Evolutionary conservation across 306 rosid genomes (phyloP).

Genomic region (Gleditsia sinensis): DNA sequence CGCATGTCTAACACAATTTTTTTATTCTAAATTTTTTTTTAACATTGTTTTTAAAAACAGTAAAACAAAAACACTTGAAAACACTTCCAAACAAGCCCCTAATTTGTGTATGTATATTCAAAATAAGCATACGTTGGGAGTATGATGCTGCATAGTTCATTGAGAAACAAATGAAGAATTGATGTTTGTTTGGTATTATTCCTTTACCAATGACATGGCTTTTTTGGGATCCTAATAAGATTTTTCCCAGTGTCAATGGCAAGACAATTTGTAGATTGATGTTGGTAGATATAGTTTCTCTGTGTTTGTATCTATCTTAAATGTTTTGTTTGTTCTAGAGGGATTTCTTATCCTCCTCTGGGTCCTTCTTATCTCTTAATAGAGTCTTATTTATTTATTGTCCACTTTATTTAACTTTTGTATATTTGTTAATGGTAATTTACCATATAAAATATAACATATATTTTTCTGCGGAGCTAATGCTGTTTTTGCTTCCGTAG

Average conservation of each 20-base stretch:
- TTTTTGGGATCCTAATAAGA: background rate
- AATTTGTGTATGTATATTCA: background rate
- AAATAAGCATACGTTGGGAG: background rate
- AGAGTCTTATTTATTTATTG: background rate
- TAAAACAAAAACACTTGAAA: too few species aligned
- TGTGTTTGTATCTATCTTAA: conserved; percentile 13
- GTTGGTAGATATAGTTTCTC: conserved; percentile 1
- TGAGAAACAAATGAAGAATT: background rate
- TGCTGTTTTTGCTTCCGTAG: background rate
- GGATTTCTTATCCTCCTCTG: background rate
- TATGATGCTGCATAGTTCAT: conserved; percentile 9
- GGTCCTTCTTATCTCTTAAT: background rate
- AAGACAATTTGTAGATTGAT: background rate
- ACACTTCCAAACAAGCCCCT: too few species aligned
- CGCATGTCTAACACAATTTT: too few species aligned
- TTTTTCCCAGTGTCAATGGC: background rate
- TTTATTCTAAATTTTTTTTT: too few species aligned
- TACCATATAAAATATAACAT: background rate
- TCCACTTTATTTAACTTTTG: background rate
- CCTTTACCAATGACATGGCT: background rate
- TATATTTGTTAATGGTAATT: conserved; percentile 5
- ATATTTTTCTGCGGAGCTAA: background rate
- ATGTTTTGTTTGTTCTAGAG: background rate
- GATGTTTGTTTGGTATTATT: background rate
- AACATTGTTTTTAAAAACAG: too few species aligned